A percentile compares a stretch with the other conserved stretches of the same genome.
phyloP scores from a whole-genome alignment of 2,329 filamentous ascomycete species.

The Aspergillus arachidicola region DNA sequence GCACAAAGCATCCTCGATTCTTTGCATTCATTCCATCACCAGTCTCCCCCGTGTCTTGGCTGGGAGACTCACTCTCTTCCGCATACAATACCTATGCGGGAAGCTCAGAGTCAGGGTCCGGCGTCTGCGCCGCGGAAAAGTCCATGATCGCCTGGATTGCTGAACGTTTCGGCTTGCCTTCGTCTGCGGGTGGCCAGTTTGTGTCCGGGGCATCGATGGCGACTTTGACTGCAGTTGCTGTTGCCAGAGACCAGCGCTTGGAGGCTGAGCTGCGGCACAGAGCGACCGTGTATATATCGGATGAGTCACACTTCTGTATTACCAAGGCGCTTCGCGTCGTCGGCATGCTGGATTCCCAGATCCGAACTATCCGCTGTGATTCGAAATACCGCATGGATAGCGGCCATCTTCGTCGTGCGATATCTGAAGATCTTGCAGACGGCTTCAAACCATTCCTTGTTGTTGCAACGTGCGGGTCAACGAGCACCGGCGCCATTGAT shows the following conservation, averaged over 20 bases:
- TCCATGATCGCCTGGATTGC: constrained; percentile 21
- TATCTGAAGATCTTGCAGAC: constrained; percentile 4
- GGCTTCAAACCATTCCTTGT: constrained; percentile 17
- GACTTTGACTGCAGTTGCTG: constrained; percentile 21
- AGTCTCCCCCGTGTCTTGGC: constrained; percentile 9
- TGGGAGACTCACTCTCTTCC: constrained; percentile 9
- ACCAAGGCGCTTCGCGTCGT: constrained; percentile 17
- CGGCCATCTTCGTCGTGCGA: constrained; percentile 1
- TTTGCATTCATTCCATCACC: constrained; percentile 16
- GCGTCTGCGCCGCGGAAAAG: constrained; percentile 15
- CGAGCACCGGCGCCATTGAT: constrained; percentile 24
- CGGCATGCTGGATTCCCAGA: constrained; percentile 18
- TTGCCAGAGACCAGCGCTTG: constrained; percentile 22
- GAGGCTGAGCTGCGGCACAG: background rate
- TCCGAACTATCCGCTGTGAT: constrained; percentile 16
- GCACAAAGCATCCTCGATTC: constrained; percentile 10
- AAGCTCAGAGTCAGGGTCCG: constrained; percentile 11
- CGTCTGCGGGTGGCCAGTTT: constrained; percentile 18
- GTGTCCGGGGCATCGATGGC: constrained; percentile 27
- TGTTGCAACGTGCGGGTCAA: constrained; percentile 22
- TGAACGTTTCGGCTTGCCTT: constrained; percentile 15
- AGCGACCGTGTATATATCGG: constrained; percentile 19
- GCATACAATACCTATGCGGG: constrained; percentile 5
- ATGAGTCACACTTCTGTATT: constrained; percentile 22
- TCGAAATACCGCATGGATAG: constrained; percentile 16